Percentiles rank a stretch among this genome's conserved stretches.
Evolutionary conservation across 1,139 yeast genomes (phyloP).

Genomic region (Zygosaccharomyces sapae): DNA sequence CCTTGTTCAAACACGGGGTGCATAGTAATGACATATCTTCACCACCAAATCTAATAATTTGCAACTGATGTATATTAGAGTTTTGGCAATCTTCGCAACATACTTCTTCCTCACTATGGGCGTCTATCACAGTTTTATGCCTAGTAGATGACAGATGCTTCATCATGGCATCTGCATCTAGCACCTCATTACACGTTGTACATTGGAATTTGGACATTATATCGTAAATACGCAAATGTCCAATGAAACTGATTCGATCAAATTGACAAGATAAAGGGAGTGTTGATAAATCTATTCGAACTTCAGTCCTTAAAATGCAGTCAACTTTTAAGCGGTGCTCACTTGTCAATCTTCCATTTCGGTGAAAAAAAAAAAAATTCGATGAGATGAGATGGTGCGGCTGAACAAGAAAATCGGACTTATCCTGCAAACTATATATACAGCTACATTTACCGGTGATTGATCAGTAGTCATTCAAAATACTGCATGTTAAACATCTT

Average conservation of each 20-base stretch:
- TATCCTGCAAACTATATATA: too few species aligned
- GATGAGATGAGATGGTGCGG: background rate
- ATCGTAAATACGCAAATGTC: background rate
- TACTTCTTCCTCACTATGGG: slow-evolving; percentile 40
- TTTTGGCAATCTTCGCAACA: slow-evolving; percentile 58
- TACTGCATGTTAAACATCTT: slow-evolving; percentile 11
- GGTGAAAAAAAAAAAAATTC: background rate
- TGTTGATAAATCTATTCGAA: background rate
- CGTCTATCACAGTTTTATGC: slow-evolving; percentile 46
- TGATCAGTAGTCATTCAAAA: slow-evolving; percentile 13
- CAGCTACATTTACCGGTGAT: too few species aligned
- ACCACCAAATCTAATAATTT: slow-evolving; percentile 51
- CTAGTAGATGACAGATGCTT: slow-evolving; percentile 51
- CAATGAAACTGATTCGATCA: background rate
- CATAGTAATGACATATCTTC: slow-evolving; percentile 53
- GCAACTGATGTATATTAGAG: slow-evolving; percentile 51
- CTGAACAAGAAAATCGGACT: background rate
- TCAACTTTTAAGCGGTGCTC: background rate
- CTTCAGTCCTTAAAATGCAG: background rate
- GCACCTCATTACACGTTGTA: slow-evolving; percentile 31
- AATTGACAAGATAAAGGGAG: too few species aligned
- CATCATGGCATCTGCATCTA: slow-evolving; percentile 36
- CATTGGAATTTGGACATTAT: slow-evolving; percentile 29
- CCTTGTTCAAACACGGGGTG: slow-evolving; percentile 44
- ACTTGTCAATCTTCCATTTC: background rate